A percentile compares a stretch with the other conserved stretches of the same genome.
These are phyloP conservation scores for Trypanosoma melophagium DNA, from an alignment of 208 protist genomes.

Conservation along the genomic window DNA sequence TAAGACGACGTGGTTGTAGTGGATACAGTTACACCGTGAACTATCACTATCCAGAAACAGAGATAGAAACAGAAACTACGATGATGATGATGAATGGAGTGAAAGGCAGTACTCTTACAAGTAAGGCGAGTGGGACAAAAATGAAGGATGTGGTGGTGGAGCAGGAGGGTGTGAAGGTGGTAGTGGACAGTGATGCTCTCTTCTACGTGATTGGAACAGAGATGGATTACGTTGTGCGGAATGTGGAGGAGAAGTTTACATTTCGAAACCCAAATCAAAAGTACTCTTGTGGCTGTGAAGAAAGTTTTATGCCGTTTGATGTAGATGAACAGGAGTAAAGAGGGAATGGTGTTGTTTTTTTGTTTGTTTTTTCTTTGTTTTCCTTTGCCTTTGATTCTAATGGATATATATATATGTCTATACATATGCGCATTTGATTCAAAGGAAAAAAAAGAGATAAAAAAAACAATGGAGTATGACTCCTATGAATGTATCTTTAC, in stretches of 20 bases:
- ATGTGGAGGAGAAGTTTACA: conserved; percentile 95
- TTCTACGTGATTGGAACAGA: conserved; percentile 97
- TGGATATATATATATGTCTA: no score
- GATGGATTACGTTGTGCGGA: conserved; percentile 96
- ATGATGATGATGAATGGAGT: background rate
- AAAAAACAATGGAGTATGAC: no score
- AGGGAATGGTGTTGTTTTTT: background rate
- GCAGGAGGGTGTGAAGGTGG: conserved; percentile 92
- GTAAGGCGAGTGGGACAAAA: background rate
- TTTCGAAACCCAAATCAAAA: conserved; percentile 98
- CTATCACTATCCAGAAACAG: conserved; percentile 62
- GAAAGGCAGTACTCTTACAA: conserved; percentile 29
- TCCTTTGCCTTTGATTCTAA: background rate
- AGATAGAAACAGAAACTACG: conserved; percentile 8
- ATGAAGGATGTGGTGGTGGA: conserved; percentile 77
- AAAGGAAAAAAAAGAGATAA: no score
- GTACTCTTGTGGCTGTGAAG: conserved; percentile 95
- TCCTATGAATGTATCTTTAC: no score
- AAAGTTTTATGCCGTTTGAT: conserved; percentile 95
- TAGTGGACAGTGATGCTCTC: conserved; percentile 92
- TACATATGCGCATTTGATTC: no score
- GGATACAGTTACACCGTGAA: conserved; percentile 97
- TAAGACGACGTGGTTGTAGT: conserved; percentile 94
- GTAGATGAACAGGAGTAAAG: conserved; percentile 55
- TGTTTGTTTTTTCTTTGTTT: conserved; percentile 15